These are phyloP conservation scores for Physcia stellaris DNA, from an alignment of 495 filamentous ascomycete species.

Conservation along the genomic window DNA sequence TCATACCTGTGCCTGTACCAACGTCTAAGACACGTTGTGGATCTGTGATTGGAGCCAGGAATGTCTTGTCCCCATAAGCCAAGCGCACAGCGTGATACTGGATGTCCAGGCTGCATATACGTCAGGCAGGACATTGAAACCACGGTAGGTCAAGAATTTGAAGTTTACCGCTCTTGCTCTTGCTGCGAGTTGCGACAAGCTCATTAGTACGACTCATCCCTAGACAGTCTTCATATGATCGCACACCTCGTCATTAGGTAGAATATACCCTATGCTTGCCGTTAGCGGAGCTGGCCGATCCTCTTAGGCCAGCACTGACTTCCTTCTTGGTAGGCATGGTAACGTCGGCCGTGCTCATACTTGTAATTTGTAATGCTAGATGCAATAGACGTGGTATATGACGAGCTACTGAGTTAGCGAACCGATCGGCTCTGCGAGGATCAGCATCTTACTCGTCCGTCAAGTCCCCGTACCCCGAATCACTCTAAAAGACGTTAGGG, in stretches of 20 bases:
- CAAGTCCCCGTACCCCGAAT: too few relatives aligned
- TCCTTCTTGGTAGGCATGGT: constrained; percentile 7
- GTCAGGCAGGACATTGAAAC: constrained; percentile 8
- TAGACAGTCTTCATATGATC: not conserved
- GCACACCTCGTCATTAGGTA: constrained; percentile 6
- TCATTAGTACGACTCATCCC: not conserved
- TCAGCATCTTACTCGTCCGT: too few relatives aligned
- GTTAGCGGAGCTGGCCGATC: too few relatives aligned
- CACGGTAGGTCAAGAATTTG: too few relatives aligned
- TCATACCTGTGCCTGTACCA: constrained; percentile 44
- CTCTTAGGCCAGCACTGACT: not conserved
- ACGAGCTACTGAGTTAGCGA: not conserved
- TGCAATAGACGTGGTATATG: constrained; percentile 4
- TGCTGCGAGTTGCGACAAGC: too few relatives aligned
- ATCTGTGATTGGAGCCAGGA: constrained; percentile 41
- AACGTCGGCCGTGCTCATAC: constrained; percentile 4
- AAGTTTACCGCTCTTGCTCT: constrained; percentile 1
- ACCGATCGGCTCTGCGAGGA: too few relatives aligned
- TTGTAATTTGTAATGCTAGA: constrained; percentile 5
- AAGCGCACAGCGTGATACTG: constrained; percentile 36
- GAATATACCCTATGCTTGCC: constrained; percentile 1
- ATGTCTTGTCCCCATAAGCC: constrained; percentile 41
- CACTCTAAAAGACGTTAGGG: too few relatives aligned
- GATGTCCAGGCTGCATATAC: constrained; percentile 31
- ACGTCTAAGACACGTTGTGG: constrained; percentile 51